Evolutionary conservation across 1,284 basidiomycete genomes (phyloP).

Genomic region (Omphalotus olearius): DNA sequence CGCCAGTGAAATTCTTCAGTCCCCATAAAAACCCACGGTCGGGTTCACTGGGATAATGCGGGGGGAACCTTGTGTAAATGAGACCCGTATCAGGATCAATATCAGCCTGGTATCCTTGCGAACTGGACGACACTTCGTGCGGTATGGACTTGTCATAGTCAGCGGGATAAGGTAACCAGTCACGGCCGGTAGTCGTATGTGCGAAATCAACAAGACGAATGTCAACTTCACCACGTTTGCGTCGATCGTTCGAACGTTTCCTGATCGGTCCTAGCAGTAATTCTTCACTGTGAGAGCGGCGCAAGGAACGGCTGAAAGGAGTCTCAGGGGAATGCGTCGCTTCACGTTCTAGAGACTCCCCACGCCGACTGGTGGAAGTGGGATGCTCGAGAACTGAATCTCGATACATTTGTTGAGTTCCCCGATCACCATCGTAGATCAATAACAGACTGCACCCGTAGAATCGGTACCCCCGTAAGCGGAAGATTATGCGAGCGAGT

Average conservation of each 20-base stretch:
- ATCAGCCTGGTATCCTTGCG: constrained; percentile 78
- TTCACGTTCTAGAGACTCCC: constrained; percentile 70
- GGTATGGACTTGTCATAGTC: constrained; percentile 31
- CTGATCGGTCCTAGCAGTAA: constrained; percentile 60
- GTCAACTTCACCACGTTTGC: constrained; percentile 87
- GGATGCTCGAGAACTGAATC: constrained; percentile 60
- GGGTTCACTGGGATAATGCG: constrained; percentile 83
- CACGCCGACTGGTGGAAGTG: constrained; percentile 68
- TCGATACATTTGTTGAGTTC: constrained; percentile 76
- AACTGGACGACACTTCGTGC: constrained; percentile 48
- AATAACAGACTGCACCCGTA: constrained; percentile 97
- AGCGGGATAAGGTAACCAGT: constrained; percentile 73
- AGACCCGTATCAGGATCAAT: constrained; percentile 77
- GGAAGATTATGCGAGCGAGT: constrained; percentile 87
- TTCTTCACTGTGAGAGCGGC: constrained; percentile 75
- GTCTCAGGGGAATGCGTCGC: constrained; percentile 30
- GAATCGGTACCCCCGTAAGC: constrained; percentile 91
- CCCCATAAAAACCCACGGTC: constrained; percentile 95
- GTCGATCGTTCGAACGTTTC: constrained; percentile 53
- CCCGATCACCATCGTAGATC: constrained; percentile 95
- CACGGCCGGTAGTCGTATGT: constrained; percentile 93
- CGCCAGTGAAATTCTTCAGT: constrained; percentile 73
- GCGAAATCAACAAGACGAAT: constrained; percentile 99
- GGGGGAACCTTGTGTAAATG: constrained; percentile 87
- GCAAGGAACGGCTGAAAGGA: constrained; percentile 42